Percentiles rank a stretch among this genome's conserved stretches.
These are phyloP conservation scores for Buddleja alternifolia DNA, from an alignment of 257 asterid genomes.

Conservation along the genomic window DNA sequence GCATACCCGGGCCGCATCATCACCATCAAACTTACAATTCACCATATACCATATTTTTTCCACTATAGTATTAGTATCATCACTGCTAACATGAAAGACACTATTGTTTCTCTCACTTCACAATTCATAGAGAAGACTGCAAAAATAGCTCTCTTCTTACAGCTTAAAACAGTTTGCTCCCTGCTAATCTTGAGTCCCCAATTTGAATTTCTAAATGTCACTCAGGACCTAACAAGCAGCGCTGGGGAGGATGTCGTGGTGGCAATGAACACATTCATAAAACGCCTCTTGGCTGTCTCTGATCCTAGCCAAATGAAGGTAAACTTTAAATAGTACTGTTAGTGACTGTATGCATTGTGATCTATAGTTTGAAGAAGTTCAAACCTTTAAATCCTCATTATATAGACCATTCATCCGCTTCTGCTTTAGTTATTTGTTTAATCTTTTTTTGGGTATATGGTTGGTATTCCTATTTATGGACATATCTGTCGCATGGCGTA, in stretches of 20 bases:
- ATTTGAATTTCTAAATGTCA: too few relatives aligned
- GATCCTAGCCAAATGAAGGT: conserved; percentile 98
- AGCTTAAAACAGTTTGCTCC: too few relatives aligned
- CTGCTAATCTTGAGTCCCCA: too few relatives aligned
- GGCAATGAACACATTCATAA: conserved; percentile 95
- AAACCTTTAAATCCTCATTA: not conserved
- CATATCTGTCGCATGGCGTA: not conserved
- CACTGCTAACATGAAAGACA: too few relatives aligned
- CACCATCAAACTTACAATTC: too few relatives aligned
- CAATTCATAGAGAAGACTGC: too few relatives aligned
- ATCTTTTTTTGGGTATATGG: not conserved
- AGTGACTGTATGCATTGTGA: not conserved
- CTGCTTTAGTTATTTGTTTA: not conserved
- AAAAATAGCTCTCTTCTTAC: too few relatives aligned
- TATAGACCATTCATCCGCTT: not conserved
- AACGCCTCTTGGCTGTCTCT: conserved; percentile 84
- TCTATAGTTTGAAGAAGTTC: not conserved
- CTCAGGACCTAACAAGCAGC: conserved; percentile 88
- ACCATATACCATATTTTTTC: too few relatives aligned
- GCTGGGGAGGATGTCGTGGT: conserved; percentile 94
- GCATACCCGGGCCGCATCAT: too few relatives aligned
- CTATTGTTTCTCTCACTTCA: too few relatives aligned
- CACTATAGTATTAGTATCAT: too few relatives aligned
- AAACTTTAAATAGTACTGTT: conserved; percentile 22
- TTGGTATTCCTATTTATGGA: not conserved